Percentiles rank a stretch among this genome's conserved stretches.
Conservation (phyloP, 768 basidiomycete species). For the Collybia nuda region DNA sequence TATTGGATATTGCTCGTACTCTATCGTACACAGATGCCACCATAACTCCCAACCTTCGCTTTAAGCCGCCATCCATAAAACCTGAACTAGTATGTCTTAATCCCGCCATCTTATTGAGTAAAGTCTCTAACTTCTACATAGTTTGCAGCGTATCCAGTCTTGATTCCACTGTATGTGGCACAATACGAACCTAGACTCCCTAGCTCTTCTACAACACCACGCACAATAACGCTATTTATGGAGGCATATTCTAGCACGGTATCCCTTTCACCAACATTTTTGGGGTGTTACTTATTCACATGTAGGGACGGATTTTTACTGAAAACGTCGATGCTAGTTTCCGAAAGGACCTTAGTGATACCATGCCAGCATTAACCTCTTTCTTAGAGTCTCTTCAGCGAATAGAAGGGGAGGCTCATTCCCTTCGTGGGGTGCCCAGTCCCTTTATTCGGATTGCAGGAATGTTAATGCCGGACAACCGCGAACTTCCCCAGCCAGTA, state of each 20-base stretch:
- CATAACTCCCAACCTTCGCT: conserved; percentile 35
- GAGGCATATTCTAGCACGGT: conserved; percentile 30
- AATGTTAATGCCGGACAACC: conserved; percentile 4
- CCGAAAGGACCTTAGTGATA: conserved; percentile 5
- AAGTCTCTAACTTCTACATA: conserved; percentile 15
- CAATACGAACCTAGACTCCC: conserved; percentile 38
- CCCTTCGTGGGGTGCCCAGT: conserved; percentile 2
- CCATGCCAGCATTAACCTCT: background rate
- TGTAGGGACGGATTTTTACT: conserved; percentile 20
- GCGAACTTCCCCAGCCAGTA: background rate
- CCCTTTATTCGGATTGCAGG: conserved; percentile 9
- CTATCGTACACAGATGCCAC: conserved; percentile 34
- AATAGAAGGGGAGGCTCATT: no score
- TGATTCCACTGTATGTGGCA: conserved; percentile 63
- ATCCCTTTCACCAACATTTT: conserved; percentile 3
- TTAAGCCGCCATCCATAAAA: conserved; percentile 44
- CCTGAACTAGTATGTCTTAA: conserved; percentile 41
- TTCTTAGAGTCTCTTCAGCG: no score
- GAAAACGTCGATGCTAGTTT: conserved; percentile 9
- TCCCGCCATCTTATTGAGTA: conserved; percentile 5
- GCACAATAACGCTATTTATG: conserved; percentile 25
- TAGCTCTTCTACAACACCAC: conserved; percentile 2
- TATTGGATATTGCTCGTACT: conserved; percentile 34
- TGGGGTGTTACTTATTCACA: background rate
- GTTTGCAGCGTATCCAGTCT: conserved; percentile 61